phyloP scores from a whole-genome alignment of 768 basidiomycete species.

The Tylopilus balloui region DNA sequence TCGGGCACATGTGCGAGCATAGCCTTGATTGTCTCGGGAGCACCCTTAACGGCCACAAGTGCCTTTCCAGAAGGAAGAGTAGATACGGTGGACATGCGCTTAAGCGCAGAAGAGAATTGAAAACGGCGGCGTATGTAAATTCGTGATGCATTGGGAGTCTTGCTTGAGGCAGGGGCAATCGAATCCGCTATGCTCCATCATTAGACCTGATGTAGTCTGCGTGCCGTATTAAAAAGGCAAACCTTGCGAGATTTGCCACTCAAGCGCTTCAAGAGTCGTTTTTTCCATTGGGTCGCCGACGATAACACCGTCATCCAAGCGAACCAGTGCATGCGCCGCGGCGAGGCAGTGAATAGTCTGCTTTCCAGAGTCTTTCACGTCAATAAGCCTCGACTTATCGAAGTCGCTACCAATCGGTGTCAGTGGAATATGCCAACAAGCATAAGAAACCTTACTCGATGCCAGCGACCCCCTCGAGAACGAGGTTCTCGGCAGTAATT shows the following conservation, averaged over 20 bases:
- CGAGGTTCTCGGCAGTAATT: conserved; percentile 92
- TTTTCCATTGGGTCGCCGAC: conserved; percentile 99
- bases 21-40: conserved; percentile 90
- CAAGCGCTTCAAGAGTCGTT: conserved; percentile 85
- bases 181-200: conserved; percentile 45
- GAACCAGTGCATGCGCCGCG: conserved; percentile 90
- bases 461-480: conserved; percentile 90
- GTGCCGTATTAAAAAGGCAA: conserved; percentile 5
- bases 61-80: conserved; percentile 58
- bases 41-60: conserved; percentile 85
- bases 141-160: conserved; percentile 52
- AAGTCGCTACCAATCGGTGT: conserved; percentile 38
- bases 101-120: conserved; percentile 96
- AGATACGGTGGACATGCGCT: conserved; percentile 93
- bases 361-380: conserved; percentile 69
- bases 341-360: conserved; percentile 88
- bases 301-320: conserved; percentile 87
- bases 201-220: background rate
- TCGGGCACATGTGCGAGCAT: conserved; percentile 77
- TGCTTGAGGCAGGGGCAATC: conserved; percentile 52
- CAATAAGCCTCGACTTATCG: conserved; percentile 63
- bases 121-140: conserved; percentile 84
- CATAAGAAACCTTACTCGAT: conserved; percentile 61
- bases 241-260: conserved; percentile 81
- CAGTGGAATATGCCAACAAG: background rate